These are phyloP conservation scores for Dalbergia cochinchinensis DNA, from an alignment of 306 rosid genomes.

Conservation along the genomic window DNA sequence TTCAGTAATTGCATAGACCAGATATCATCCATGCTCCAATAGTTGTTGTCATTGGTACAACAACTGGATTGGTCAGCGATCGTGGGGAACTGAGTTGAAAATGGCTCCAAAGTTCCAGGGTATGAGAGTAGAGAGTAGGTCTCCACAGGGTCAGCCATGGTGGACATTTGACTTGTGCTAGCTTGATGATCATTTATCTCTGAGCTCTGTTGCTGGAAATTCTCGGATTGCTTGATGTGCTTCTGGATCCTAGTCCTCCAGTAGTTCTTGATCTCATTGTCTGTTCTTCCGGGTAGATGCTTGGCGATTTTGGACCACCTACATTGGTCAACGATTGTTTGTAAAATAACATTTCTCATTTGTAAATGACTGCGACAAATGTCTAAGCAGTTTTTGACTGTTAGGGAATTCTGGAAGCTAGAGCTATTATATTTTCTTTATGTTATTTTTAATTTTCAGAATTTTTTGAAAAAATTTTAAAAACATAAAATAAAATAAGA, in stretches of 20 bases:
- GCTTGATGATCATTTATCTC: constrained; percentile 1
- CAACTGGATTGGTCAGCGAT: constrained; percentile 49
- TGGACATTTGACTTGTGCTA: constrained; percentile 59
- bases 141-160: constrained; percentile 58
- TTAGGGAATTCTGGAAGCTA: no score
- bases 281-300: constrained; percentile 95
- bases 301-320: constrained; percentile 99
- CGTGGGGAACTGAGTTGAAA: constrained; percentile 44
- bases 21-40: constrained; percentile 94
- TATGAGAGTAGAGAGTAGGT: constrained; percentile 49
- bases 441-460: no score
- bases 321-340: background rate
- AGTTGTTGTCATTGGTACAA: constrained; percentile 54
- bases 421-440: no score
- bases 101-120: constrained; percentile 49
- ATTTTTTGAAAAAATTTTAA: no score
- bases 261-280: constrained; percentile 91
- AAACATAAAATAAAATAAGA: no score
- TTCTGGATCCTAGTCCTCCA: constrained; percentile 99
- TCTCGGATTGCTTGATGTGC: constrained; percentile 81
- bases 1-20: constrained; percentile 93
- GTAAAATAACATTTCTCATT: background rate
- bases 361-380: constrained; percentile 21
- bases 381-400: background rate
- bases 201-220: constrained; percentile 38